Evolutionary conservation across 306 rosid genomes (phyloP), one percentile per base, ranked within the genome.

Genomic region (Ormosia semicastrata): DNA sequence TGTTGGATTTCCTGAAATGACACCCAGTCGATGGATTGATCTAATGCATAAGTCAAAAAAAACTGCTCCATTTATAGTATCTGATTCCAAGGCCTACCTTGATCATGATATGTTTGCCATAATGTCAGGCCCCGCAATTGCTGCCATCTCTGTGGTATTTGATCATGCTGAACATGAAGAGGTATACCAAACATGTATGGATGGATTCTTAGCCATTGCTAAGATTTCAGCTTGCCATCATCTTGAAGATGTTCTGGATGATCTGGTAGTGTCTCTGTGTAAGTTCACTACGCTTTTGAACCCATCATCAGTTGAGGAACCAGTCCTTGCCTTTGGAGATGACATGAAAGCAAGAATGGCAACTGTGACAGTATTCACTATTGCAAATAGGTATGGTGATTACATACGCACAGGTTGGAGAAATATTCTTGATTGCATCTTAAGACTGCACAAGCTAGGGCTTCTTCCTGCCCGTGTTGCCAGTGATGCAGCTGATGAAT

Each of bases 391-490:
- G 85, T 95, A 92, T 71, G 99, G 99, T 80, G 98, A 95, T 82
- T 95, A 82, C 89, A 92, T 95, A 73, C 97, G 94, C 83, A 82
- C 98, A 71, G 98, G 98, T 78, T 95, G 99, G 99, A 94, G 97
- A 88, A 95, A 95, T 86, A 95, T 95, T 81, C 89, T 95, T 82
- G 98, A 95, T 82, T 95, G 99, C 87, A 92, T 93, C 85, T 85
- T 95, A 88, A 89, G 96, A 75, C 81, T 95, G 81, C 97, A 95
- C 92, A 95, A 95, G 90, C 94, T 95, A 57, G 98, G 99, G 78
- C 97, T 95, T 77, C 97, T 95, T 79, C 98, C 99, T 24, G 97
- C 99, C 56, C 96, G 96, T 72, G 97, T 95, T 87, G 99, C 98
- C 82, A 93, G 97, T 84, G 97, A 93, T 75, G 97, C 97, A 82